Evolutionary conservation across 176 grass and related monocot species (phyloP).

Genomic region (Lolium perenne): DNA sequence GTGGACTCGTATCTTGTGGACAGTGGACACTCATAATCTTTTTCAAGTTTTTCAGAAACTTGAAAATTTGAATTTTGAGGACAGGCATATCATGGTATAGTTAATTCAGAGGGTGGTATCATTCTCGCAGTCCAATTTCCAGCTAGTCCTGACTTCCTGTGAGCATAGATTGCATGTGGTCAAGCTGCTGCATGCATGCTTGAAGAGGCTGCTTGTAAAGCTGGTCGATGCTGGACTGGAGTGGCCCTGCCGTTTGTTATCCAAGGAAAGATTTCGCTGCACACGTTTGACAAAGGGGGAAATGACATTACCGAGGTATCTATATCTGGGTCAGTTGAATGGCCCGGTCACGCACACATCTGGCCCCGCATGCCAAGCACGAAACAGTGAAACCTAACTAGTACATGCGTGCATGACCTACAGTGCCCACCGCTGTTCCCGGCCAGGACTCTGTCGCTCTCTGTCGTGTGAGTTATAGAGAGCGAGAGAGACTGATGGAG

Average conservation of each 20-base stretch:
- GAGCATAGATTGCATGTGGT: conserved; percentile 14
- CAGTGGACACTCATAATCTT: too few species aligned
- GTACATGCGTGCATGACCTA: conserved; percentile 5
- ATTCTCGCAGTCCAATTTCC: not conserved
- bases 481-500: not conserved
- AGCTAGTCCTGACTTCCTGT: not conserved
- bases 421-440: conserved; percentile 31
- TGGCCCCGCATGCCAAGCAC: conserved; percentile 23
- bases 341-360: conserved; percentile 29
- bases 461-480: not conserved
- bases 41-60: too few species aligned
- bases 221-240: not conserved
- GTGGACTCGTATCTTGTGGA: too few species aligned
- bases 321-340: conserved; percentile 30
- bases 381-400: conserved; percentile 40
- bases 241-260: conserved; percentile 37
- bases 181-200: conserved; percentile 32
- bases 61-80: too few species aligned
- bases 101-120: too few species aligned
- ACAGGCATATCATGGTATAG: too few species aligned
- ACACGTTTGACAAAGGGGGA: conserved; percentile 50
- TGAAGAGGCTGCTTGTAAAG: not conserved
- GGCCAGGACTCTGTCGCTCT: conserved; percentile 34
- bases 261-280: conserved; percentile 54
- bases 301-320: conserved; percentile 43